Evolutionary conservation across 768 basidiomycete genomes (phyloP).

Genomic region (Rhizopogon vulgaris): DNA sequence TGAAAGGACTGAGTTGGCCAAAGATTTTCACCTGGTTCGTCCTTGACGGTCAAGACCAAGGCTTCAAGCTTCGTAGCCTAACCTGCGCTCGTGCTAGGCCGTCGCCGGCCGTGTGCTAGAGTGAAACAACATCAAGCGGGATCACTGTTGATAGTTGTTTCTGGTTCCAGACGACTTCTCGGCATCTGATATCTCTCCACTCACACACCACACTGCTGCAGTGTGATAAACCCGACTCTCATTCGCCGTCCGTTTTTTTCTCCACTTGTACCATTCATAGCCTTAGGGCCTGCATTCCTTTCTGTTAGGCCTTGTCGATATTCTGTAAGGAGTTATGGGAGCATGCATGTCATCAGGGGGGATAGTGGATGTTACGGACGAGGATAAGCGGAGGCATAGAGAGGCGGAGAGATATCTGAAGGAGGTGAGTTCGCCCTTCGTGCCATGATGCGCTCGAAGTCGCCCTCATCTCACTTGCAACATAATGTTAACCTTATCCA

Average conservation of each 20-base stretch:
- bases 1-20: not conserved
- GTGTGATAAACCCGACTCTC: not conserved
- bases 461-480: slow-evolving; percentile 6
- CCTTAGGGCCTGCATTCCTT: slow-evolving; percentile 4
- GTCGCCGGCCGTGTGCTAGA: not conserved
- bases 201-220: slow-evolving; percentile 4
- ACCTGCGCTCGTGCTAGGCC: too few species aligned
- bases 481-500: not conserved
- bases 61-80: not conserved
- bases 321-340: slow-evolving; percentile 47
- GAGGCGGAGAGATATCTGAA: slow-evolving; percentile 75
- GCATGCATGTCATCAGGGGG: slow-evolving; percentile 64
- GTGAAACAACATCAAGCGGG: not conserved
- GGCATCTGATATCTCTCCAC: not conserved
- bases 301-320: slow-evolving; percentile 5
- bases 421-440: slow-evolving; percentile 45
- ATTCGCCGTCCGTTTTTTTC: slow-evolving; percentile 2
- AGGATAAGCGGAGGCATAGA: slow-evolving; percentile 57
- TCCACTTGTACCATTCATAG: slow-evolving; percentile 7
- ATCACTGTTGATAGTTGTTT: slow-evolving; percentile 4
- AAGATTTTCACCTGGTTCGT: not conserved
- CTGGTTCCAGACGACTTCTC: not conserved
- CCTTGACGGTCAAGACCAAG: not conserved
- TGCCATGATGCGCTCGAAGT: not conserved
- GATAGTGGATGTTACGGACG: slow-evolving; percentile 56